Base-by-base conservation (phyloP, 805 yeast genomes). In the Nakazawaea laoshanensis region DNA sequence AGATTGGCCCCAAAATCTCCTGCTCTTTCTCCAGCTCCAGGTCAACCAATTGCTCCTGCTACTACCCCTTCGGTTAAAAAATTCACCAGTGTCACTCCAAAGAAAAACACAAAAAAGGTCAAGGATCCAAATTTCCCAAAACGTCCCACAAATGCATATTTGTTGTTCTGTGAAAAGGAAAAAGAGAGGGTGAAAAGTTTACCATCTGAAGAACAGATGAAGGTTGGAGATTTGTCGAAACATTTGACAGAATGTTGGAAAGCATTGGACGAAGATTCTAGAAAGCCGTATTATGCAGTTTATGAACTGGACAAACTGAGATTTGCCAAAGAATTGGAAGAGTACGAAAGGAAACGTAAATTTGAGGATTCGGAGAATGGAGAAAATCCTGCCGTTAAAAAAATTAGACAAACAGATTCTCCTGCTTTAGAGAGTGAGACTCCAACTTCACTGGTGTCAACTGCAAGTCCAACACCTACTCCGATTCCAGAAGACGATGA, bases 161-260 rank as follows among this genome's bases (percentile, higher is more conserved):
- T 85, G 41, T 70, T 85, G 24, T 87, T 81, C 49, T 88, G 96
- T 56, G 96, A 88, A 38, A 59, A 71, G 59, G 94, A 85, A 48
- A 83, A 83, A 54, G 95, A 84, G 29, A 63, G 69, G 31, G 68
- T 85, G 24, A 74, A 72, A 40, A 65, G 68, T 32, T 62, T 76
- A 33, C 81, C 73, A 40, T 55, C 55, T n/a, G 55, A 53, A 32
- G 62, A 63, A 31, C 63, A 65, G 19, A 63, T 51, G 17, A 58
- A 58, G 36, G 50, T 49, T 19, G 49, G 59, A 13, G 96, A 88
- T 49, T 63, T 84, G 28, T 78, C 94, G 2, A 78, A 73, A 47
- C 79, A 80, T 11, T 63, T 88, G 61, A 75, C 94, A 2, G 95
- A 84, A 41, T 77, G 80, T 4, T 88, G 96, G 96, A 83, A 83